These are phyloP conservation scores for Pseudogymnoascus sp. DNA, from an alignment of 2,329 filamentous ascomycete genomes.

Conservation along the genomic window DNA sequence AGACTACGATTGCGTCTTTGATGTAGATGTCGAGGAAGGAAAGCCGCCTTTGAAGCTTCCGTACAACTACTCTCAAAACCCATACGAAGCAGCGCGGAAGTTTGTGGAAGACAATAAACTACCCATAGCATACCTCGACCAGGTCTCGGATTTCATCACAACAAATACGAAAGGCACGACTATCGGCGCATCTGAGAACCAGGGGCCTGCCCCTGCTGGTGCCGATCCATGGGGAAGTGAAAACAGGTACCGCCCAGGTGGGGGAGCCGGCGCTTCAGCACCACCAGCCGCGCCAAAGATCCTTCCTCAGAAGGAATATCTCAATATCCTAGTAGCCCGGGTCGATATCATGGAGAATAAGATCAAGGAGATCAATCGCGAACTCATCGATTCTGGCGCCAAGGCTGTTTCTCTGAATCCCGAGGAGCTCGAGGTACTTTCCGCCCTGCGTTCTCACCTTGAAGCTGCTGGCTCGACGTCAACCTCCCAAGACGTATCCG, in stretches of 20 bases:
- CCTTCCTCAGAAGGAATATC: slow-evolving; percentile 71
- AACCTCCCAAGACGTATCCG: slow-evolving; percentile 38
- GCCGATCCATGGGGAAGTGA: slow-evolving; percentile 73
- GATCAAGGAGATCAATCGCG: slow-evolving; percentile 64
- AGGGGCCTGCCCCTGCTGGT: slow-evolving; percentile 34
- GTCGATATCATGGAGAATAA: slow-evolving; percentile 67
- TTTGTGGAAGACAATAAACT: slow-evolving; percentile 87
- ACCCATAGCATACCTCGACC: slow-evolving; percentile 78
- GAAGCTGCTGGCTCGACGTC: slow-evolving; percentile 39
- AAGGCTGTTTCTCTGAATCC: slow-evolving; percentile 70
- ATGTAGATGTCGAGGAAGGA: slow-evolving; percentile 91
- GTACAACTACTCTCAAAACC: slow-evolving; percentile 86
- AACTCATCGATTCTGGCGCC: slow-evolving; percentile 59
- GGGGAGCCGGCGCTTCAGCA: slow-evolving; percentile 35
- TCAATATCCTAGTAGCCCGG: slow-evolving; percentile 69
- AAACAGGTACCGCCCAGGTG: slow-evolving; percentile 68
- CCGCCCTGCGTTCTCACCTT: slow-evolving; percentile 53
- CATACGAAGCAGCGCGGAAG: slow-evolving; percentile 82
- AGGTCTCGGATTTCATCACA: slow-evolving; percentile 86
- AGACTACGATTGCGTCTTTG: slow-evolving; percentile 93
- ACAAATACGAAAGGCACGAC: slow-evolving; percentile 82
- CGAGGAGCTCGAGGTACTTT: slow-evolving; percentile 56
- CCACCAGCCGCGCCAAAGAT: slow-evolving; percentile 44
- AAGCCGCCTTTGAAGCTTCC: slow-evolving; percentile 90
- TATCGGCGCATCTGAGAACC: slow-evolving; percentile 53